Percentiles rank a stretch among this genome's conserved stretches.
phyloP scores from a whole-genome alignment of 148 eudicot species.

The Heliosperma pusillum region DNA sequence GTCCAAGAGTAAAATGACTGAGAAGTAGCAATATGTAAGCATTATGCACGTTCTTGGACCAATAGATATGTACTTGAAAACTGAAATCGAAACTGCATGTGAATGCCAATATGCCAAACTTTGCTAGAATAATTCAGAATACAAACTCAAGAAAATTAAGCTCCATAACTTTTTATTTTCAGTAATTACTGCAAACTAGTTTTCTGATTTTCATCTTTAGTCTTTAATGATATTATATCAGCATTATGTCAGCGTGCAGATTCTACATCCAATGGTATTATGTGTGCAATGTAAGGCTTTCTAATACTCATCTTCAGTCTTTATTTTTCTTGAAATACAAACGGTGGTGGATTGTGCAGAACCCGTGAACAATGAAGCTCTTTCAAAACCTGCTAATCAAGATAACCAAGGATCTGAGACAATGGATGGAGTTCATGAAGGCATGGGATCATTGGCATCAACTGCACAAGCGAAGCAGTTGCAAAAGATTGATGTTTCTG shows the following conservation, averaged over 20 bases:
- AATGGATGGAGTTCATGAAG: slow-evolving; percentile 26
- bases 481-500: slow-evolving; percentile 26
- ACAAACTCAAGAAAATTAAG: background rate
- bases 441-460: slow-evolving; percentile 25
- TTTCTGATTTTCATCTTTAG: background rate
- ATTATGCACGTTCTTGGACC: background rate
- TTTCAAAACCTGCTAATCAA: slow-evolving; percentile 22
- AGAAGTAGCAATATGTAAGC: background rate
- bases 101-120: background rate
- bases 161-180: background rate
- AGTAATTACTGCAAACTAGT: background rate
- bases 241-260: background rate
- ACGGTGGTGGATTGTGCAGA: slow-evolving; percentile 37
- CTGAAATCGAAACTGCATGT: background rate
- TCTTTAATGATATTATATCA: background rate
- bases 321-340: slow-evolving; percentile 17
- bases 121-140: background rate
- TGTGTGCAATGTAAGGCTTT: background rate
- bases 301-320: background rate
- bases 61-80: background rate
- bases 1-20: background rate
- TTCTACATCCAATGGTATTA: background rate
- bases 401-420: slow-evolving; percentile 27
- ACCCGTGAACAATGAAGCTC: slow-evolving; percentile 26
- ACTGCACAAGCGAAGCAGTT: slow-evolving; percentile 25